Percentiles rank a stretch among this genome's conserved stretches.
Evolutionary conservation across 352 stramenopile species (phyloP).

Genomic region (Phytophthora tentaculata): DNA sequence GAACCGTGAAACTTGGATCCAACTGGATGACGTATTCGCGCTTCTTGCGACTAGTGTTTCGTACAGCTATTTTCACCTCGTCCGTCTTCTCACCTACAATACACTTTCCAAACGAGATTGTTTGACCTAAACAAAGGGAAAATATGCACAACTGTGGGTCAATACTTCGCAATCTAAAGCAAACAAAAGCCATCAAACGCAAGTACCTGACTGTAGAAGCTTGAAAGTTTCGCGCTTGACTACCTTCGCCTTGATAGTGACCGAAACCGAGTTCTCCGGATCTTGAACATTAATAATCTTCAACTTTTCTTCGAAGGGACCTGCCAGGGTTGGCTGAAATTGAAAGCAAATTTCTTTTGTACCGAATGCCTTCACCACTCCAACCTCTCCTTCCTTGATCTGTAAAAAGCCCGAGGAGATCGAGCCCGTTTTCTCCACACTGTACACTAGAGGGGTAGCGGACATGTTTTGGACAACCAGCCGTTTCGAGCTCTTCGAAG

Average conservation of each 20-base stretch:
- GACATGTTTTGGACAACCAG: slow-evolving; percentile 90
- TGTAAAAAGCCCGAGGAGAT: slow-evolving; percentile 91
- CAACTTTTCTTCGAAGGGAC: slow-evolving; percentile 89
- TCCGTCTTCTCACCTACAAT: slow-evolving; percentile 86
- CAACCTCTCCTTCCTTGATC: slow-evolving; percentile 88
- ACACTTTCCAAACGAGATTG: slow-evolving; percentile 84
- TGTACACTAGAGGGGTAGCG: slow-evolving; percentile 84
- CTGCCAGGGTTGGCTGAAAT: slow-evolving; percentile 86
- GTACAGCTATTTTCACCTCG: slow-evolving; percentile 83
- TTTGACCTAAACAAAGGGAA: slow-evolving; percentile 61
- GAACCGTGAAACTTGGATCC: slow-evolving; percentile 72
- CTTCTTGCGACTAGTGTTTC: slow-evolving; percentile 90
- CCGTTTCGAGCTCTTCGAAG: slow-evolving; percentile 86
- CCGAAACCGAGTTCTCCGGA: slow-evolving; percentile 82
- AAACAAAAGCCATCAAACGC: neutral
- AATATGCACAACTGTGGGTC: slow-evolving; percentile 1
- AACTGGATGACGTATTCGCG: slow-evolving; percentile 90
- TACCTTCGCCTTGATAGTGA: slow-evolving; percentile 91
- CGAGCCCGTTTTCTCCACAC: slow-evolving; percentile 89
- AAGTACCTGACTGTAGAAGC: slow-evolving; percentile 83
- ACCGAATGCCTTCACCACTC: slow-evolving; percentile 88
- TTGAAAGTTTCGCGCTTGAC: slow-evolving; percentile 92
- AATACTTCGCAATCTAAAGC: neutral
- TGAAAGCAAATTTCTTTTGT: slow-evolving; percentile 91
- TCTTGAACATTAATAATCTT: slow-evolving; percentile 92